Percentiles rank a stretch among this genome's conserved stretches.
Conservation (phyloP, 2,329 filamentous ascomycete genomes). For the Monosporascus sp. region DNA sequence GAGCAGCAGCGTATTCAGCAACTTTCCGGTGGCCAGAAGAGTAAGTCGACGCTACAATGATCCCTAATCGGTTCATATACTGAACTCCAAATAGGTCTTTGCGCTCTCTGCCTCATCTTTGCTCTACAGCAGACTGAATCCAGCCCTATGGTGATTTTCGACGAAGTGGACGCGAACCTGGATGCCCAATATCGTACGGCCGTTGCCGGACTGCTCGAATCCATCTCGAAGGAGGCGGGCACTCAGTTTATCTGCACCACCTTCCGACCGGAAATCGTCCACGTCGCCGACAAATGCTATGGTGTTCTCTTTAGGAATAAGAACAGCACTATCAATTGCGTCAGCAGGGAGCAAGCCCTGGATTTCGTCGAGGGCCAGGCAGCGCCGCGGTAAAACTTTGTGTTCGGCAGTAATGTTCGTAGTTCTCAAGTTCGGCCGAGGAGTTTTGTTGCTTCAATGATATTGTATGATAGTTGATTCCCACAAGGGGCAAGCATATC, state of each 20-base stretch:
- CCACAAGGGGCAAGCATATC: neutral
- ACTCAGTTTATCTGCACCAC: constrained; percentile 97
- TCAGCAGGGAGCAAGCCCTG: constrained; percentile 79
- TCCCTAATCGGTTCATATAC: constrained; percentile 5
- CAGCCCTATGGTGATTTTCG: constrained; percentile 97
- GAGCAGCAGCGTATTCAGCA: constrained; percentile 98
- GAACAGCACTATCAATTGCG: constrained; percentile 89
- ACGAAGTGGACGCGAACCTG: constrained; percentile 97
- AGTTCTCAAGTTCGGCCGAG: neutral
- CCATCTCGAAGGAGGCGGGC: constrained; percentile 62
- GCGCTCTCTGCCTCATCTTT: constrained; percentile 95
- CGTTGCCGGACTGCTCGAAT: constrained; percentile 82
- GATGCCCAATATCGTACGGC: constrained; percentile 97
- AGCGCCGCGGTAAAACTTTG: constrained; percentile 27
- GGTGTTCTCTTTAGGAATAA: constrained; percentile 92
- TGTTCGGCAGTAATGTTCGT: constrained; percentile 3
- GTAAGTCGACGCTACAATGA: constrained; percentile 44
- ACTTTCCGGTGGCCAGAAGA: constrained; percentile 95
- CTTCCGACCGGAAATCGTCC: constrained; percentile 93
- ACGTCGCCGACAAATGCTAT: constrained; percentile 95
- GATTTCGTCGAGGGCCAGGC: constrained; percentile 89
- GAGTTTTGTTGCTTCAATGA: constrained; percentile 7
- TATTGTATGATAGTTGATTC: neutral
- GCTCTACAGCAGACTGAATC: constrained; percentile 98
- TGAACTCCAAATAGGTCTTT: constrained; percentile 59